Percentiles rank a stretch among this genome's conserved stretches.
These are phyloP conservation scores for Aspergillus fructus DNA, from an alignment of 2,329 filamentous ascomycete species.

Conservation along the genomic window DNA sequence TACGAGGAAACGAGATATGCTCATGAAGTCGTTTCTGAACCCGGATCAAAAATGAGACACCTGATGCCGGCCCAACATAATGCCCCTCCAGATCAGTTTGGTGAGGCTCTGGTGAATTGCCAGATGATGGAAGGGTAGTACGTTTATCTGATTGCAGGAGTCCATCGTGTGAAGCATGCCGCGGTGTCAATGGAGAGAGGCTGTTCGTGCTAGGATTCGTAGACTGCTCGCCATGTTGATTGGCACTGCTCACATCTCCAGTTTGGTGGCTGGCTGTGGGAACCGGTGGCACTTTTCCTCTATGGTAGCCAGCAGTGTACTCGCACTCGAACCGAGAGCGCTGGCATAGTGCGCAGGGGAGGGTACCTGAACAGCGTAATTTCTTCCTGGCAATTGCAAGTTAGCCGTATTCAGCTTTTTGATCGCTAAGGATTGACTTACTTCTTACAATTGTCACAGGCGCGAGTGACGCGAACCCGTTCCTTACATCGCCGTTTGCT, in stretches of 20 bases:
- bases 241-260: neutral
- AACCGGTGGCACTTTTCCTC: slow-evolving; percentile 14
- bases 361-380: slow-evolving; percentile 16
- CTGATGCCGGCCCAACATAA: slow-evolving; percentile 17
- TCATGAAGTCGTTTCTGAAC: slow-evolving; percentile 16
- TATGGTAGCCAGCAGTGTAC: slow-evolving; percentile 16
- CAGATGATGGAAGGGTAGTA: slow-evolving; percentile 1
- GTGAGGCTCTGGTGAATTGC: slow-evolving; percentile 15
- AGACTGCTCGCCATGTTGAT: neutral
- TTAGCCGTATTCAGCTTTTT: neutral
- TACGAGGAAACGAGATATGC: slow-evolving; percentile 10
- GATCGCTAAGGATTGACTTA: neutral
- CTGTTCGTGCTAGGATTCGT: neutral
- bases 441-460: slow-evolving; percentile 18
- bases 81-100: slow-evolving; percentile 19
- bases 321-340: slow-evolving; percentile 5
- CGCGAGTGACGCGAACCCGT: slow-evolving; percentile 17
- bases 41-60: slow-evolving; percentile 17
- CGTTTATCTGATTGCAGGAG: neutral
- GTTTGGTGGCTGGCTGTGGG: neutral
- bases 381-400: slow-evolving; percentile 8
- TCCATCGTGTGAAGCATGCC: neutral
- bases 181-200: neutral
- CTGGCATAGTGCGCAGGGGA: slow-evolving; percentile 14
- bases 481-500: slow-evolving; percentile 17